Conservation (phyloP, 805 yeast genomes). For the Brettanomyces naardenensis region DNA sequence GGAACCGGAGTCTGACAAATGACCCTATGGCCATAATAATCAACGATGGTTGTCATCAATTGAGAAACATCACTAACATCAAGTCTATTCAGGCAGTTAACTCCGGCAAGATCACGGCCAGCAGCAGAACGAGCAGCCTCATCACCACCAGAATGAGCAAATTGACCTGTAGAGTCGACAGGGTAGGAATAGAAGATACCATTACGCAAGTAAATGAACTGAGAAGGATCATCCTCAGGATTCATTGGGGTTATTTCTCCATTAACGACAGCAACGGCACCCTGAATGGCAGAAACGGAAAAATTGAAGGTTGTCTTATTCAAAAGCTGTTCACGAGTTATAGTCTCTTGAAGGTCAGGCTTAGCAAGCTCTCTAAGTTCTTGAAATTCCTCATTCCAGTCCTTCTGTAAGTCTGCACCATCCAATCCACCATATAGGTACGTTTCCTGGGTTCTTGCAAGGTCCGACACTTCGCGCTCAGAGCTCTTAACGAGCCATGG, state of each 20-base stretch:
- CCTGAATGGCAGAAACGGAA: constrained; percentile 64
- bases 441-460: constrained; percentile 51
- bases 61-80: constrained; percentile 59
- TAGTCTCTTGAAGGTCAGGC: constrained; percentile 46
- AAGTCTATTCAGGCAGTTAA: constrained; percentile 58
- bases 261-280: constrained; percentile 68
- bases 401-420: constrained; percentile 52
- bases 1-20: constrained; percentile 96
- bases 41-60: constrained; percentile 78
- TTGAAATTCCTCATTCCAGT: constrained; percentile 91
- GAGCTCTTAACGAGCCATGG: constrained; percentile 66
- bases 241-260: constrained; percentile 76
- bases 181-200: constrained; percentile 85
- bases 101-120: constrained; percentile 69
- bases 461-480: constrained; percentile 36
- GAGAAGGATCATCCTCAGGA: constrained; percentile 56
- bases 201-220: constrained; percentile 66
- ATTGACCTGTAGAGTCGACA: constrained; percentile 59
- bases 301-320: constrained; percentile 71
- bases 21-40: constrained; percentile 81
- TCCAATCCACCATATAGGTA: constrained; percentile 48
- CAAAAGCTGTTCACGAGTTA: constrained; percentile 67
- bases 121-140: constrained; percentile 80
- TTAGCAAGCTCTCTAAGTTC: constrained; percentile 66
- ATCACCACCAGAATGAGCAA: constrained; percentile 63